These are phyloP conservation scores for Sporothrix dimorphospora DNA, from an alignment of 2,329 filamentous ascomycete genomes.

Conservation along the genomic window DNA sequence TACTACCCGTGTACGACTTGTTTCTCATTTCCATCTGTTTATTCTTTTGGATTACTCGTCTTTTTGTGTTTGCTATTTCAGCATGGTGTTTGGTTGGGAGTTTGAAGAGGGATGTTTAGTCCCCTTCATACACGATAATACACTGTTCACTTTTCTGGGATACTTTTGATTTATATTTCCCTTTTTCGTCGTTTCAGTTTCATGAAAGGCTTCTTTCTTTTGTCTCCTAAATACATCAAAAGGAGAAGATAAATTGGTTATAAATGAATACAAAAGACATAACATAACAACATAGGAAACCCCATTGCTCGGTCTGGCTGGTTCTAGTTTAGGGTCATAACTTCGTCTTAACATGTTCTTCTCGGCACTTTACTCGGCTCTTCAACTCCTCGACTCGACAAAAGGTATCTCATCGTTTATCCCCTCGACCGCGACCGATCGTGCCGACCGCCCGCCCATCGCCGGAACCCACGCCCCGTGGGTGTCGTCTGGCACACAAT, in stretches of 20 bases:
- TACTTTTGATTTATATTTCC: background rate
- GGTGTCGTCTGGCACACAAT: constrained; percentile 20
- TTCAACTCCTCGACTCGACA: background rate
- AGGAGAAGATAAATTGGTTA: constrained; percentile 18
- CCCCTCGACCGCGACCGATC: constrained; percentile 18
- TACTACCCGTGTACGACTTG: background rate
- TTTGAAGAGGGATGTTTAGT: background rate
- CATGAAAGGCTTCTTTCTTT: background rate
- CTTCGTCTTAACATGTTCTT: background rate
- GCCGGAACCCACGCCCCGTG: background rate
- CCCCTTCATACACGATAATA: background rate
- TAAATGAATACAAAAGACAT: constrained; percentile 3
- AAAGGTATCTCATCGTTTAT: background rate
- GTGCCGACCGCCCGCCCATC: constrained; percentile 10
- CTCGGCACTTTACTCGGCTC: background rate
- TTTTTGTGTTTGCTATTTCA: constrained; percentile 2
- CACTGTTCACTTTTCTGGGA: background rate
- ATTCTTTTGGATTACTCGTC: no score
- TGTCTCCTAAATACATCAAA: background rate
- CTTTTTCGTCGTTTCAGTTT: background rate
- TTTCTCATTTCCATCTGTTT: background rate
- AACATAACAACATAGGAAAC: background rate
- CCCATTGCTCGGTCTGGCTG: background rate
- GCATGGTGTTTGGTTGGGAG: constrained; percentile 18
- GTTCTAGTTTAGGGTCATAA: background rate